Conservation (phyloP, 2,329 filamentous ascomycete species). For the Aspergillus bombycis region DNA sequence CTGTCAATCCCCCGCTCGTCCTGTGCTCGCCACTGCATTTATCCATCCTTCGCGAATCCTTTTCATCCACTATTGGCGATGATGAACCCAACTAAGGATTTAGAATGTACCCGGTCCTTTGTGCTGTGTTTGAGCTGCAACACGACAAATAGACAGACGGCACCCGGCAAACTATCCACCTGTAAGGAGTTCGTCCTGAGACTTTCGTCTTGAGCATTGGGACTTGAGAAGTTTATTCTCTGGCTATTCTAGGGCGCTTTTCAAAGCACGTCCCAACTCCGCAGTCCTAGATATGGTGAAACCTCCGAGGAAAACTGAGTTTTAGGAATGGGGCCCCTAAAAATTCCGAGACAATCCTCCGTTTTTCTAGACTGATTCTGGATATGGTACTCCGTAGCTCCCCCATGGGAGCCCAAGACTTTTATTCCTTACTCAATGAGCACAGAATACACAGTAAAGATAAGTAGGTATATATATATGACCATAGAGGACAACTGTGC, state of each 20-base stretch:
- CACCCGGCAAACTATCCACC: conserved; percentile 4
- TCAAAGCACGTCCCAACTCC: conserved; percentile 20
- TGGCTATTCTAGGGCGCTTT: conserved; percentile 9
- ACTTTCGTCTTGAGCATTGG: conserved; percentile 10
- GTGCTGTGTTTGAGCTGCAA: conserved; percentile 5
- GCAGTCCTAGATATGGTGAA: conserved; percentile 27
- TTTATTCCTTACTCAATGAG: neutral
- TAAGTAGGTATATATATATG: neutral
- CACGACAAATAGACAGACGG: neutral
- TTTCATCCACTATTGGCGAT: conserved; percentile 2
- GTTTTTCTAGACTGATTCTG: neutral
- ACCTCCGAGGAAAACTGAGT: conserved; percentile 23
- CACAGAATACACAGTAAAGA: neutral
- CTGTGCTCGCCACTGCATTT: neutral
- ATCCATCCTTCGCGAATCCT: conserved; percentile 7
- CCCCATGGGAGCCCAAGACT: neutral
- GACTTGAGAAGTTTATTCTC: conserved; percentile 20
- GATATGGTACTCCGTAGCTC: conserved; percentile 2
- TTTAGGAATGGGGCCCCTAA: conserved; percentile 19
- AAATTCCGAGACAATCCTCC: conserved; percentile 15
- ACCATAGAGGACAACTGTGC: neutral
- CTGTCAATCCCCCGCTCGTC: conserved; percentile 11
- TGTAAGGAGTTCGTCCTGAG: conserved; percentile 11
- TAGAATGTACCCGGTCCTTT: neutral
- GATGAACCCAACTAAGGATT: conserved; percentile 5